Base-by-base conservation (phyloP, 805 yeast genomes). In the Cyberlindnera saturnus region DNA sequence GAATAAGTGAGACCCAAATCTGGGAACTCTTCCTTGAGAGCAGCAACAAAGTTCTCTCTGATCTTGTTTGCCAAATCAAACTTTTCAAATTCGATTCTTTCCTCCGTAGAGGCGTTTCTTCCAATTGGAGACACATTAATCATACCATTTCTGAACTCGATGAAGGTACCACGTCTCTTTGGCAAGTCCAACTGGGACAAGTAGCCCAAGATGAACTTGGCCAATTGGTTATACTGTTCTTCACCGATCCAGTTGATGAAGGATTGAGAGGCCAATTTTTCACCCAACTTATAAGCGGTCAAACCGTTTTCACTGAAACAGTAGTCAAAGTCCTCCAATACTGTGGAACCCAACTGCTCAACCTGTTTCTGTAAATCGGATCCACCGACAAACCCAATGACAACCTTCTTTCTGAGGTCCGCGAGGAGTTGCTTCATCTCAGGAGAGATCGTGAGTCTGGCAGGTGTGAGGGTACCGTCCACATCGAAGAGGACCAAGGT, bases 111-210 rank as follows among this genome's bases (percentile, higher is more conserved):
- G 49, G 98, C 98, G 66, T 93, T 93, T 81, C 99, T 88, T 61
- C 99, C 99, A 48, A 93, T 81, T 57, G 99, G 99, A 14, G 97
- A 89, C 51, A 93, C 88, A 71, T 93, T 93, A 70, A 93, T 86
- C 96, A 93, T 90, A 68, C 99, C 99, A 68, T 93, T 93, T 81
- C 99, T 87, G 79, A 93, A 93, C 76, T 93, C 99, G 56, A 93
- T 72, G 70, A 93, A 93, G 47, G 99, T 93, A 68, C 99, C 99
- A 75, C 97, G 88, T 81, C 97, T 88, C 65, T 85, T 77, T 62
- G 99, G 99, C 55, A 93, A 67, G 53, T 93, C 98, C 43, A 93
- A 65, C 36, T 84, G 84, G 42, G 96, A 66, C 56, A 93, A 75
- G 74, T 93, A 90, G 56, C 77, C 79, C 62, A 93, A 75, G 62